Evolutionary conservation across 371 early-diverging fungal genomes (phyloP), one percentile per base, ranked within the genome.

Genomic region (Apophysomyces trapeziformis): DNA sequence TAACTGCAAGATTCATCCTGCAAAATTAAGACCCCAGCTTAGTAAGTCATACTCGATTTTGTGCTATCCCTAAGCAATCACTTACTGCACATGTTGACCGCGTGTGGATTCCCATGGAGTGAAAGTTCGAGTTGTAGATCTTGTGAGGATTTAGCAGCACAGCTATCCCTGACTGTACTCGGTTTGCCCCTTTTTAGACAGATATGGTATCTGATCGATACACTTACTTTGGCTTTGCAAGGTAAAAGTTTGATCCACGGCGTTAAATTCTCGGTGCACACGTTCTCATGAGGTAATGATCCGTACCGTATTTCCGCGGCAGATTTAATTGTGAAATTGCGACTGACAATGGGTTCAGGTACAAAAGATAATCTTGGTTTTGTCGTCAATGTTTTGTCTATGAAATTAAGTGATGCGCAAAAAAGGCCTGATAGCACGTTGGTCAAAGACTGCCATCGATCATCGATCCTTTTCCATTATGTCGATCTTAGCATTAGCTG

Each of bases 241-340:
- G 99, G 99, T 45, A 99, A 76, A 58, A 95, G 79, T 72, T 98
- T 98, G 66, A 93, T 85, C 95, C 96, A 98, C 8, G 98, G 98
- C 4, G 98, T 97, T 72, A 99, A 78, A 75, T 99, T 99, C 71
- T 98, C 99, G 2, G 98, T 99, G 72, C 99, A 99, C 0, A 95
- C 93, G 68, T 89, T 91, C 72, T 99, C 99, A 68, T 92, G 91
- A 1, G 97, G 92, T 35, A 98, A 80, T 6, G 87, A 77, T 1
- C 92, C 94, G 65, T 93, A 95, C 9, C 95, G 85, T 45, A 94
- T 67, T 58, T 75, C 74, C 7, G 69, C 47, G 26, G 60, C 75
- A 68, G 16, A 62, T 12, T 35, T 35, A 4, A 21, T 26, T 18
- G 50, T 50, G 21, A 50, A 21, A 18, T 50, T 50, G 18, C 21